Evolutionary conservation across 495 filamentous ascomycete species (phyloP).

Genomic region (Penicillium canescens): DNA sequence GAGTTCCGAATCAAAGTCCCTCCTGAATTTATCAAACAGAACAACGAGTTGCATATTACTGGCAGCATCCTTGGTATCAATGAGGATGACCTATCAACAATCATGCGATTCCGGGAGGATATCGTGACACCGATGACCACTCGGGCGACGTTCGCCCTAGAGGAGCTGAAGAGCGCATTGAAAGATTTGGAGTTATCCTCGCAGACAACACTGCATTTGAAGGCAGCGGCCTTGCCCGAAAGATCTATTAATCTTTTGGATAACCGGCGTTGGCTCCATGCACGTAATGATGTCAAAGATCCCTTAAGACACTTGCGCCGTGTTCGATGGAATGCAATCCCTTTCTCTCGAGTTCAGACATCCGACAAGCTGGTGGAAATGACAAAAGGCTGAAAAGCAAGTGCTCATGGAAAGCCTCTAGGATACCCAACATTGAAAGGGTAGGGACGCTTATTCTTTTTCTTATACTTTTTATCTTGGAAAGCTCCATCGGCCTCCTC

Average conservation of each 20-base stretch:
- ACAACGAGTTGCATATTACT: slow-evolving; percentile 13
- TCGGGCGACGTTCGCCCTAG: slow-evolving; percentile 20
- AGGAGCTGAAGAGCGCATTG: slow-evolving; percentile 23
- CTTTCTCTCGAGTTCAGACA: too few species aligned
- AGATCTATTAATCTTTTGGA: slow-evolving; percentile 37
- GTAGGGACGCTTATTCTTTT: too few species aligned
- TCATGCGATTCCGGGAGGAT: slow-evolving; percentile 36
- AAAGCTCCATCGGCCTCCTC: too few species aligned
- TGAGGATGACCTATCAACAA: not conserved
- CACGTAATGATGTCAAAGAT: slow-evolving; percentile 36
- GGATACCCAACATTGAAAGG: too few species aligned
- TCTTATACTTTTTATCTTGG: too few species aligned
- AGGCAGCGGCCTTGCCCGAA: slow-evolving; percentile 18
- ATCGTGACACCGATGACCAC: slow-evolving; percentile 22
- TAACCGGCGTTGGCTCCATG: slow-evolving; percentile 40
- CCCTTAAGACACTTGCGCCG: slow-evolving; percentile 35
- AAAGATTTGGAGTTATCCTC: not conserved
- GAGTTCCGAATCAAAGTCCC: slow-evolving; percentile 33
- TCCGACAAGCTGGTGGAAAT: too few species aligned
- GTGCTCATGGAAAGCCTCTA: too few species aligned
- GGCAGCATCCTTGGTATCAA: slow-evolving; percentile 20
- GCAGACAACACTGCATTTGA: slow-evolving; percentile 19
- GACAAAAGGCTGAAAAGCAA: too few species aligned
- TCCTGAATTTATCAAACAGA: slow-evolving; percentile 32
- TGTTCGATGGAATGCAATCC: slow-evolving; percentile 34